Evolutionary conservation across 306 rosid species (phyloP), one percentile per base, ranked within the genome.

Genomic region (Vigna reflexopilosa): DNA sequence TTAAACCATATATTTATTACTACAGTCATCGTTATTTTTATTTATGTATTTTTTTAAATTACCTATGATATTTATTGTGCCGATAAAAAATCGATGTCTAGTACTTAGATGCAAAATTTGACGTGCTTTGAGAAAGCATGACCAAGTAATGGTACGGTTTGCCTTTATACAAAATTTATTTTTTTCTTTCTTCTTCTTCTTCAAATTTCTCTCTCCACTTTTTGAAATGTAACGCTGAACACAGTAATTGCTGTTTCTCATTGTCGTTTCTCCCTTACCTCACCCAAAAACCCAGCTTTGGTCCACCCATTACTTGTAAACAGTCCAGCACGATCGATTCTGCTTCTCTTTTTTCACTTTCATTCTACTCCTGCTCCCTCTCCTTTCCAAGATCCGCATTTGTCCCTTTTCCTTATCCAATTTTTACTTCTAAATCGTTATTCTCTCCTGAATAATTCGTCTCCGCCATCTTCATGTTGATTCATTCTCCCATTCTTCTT

Each of bases 361-460:
- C 77, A 11, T 81, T 76, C 32, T n/a, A 24, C 71, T 9, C 16
- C 40, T 20, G 24, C 67, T 55, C 38, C 56, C 14, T 70, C 20
- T 50, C 68, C 17, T 56, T 50, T 62, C 66, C 44, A 22, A 65
- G 24, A 70, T 76, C 78, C 62, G 47, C 77, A 74, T 77, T 82
- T 61, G 63, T 30, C 54, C 26, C 30, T 71, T 77, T 52, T 16
- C 22, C 24, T 44, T 20, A 49, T 13, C 32, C 38, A 24, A 17
- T 22, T 70, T 47, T 15, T 15, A 15, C 9, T 26, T 45, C 20
- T 45, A 4, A 20, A 65, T 65, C 15, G 9, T 34, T 63, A 0
- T 40, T 54, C 13, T 9, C 10, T 17, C 17, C 19, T 4, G 13
- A 20, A 17, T 56, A 34, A 56, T 67, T 61, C 55, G 16, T 78